Base-by-base conservation (phyloP, 306 rosid genomes). In the Fragaria ananassa region DNA sequence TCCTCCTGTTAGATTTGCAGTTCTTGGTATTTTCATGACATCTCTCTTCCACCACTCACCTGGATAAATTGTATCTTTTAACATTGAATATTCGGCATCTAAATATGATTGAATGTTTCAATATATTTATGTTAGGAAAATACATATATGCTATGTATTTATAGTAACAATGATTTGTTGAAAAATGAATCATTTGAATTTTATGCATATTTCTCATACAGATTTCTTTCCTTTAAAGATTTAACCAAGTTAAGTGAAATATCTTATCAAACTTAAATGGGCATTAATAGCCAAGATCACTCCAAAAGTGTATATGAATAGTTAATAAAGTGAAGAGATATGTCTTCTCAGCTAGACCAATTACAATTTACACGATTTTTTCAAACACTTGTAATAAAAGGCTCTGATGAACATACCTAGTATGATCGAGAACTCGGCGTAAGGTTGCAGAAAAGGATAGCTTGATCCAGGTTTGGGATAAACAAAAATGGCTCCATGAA, bases 31-130 rank as follows among this genome's bases (percentile, higher is more conserved):
- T 76, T 78, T 64, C 6, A 41, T 58, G 41, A 89, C 74, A 74
- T 79, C 91, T 51, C 70, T 67, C 81, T 78, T 88, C 96, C 96
- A 91, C 88, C 93, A 89, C 56, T 87, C 91, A 41, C 89, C 88
- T 89, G 9, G 13, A 21, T 54, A 61, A 1, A 61, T 1, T 29
- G 19, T 12, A 29, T 54, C 23, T 19, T 54, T 54, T 17, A 17
- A 50, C 49, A 45, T 45, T 45, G 0, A 45, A 11, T 45, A 10
- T 2, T 35, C 0, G 15, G 15, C 49, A 45, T 45, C 49, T 45
- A 45, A 45, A 45, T 10, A 0, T 4, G 56, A 50, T 1, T 18
- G 4, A 35, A 35, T 2, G 13, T 44, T 44, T 8, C 0, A 19
- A 2, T n/a, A 54, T 19, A 6, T 8, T n/a, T n/a, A n/a, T 10